These are phyloP conservation scores for Lasiodiplodia gonubiensis DNA, from an alignment of 2,329 filamentous ascomycete species.

Conservation along the genomic window DNA sequence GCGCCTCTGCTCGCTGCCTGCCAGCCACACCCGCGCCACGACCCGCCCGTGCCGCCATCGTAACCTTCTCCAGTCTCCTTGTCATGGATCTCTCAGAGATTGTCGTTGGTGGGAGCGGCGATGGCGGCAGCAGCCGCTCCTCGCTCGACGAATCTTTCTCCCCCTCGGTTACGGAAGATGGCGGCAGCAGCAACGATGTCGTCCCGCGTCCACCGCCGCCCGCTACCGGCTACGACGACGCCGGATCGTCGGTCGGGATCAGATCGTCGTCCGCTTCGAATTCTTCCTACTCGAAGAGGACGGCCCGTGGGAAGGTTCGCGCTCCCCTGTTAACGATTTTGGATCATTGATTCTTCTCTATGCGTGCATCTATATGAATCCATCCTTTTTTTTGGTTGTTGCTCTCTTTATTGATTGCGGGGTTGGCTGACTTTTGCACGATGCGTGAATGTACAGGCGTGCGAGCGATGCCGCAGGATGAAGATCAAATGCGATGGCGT, in stretches of 20 bases:
- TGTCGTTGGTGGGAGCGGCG: not conserved
- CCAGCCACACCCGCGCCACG: too few species aligned
- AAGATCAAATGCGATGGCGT: slow-evolving; percentile 23
- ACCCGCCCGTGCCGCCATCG: too few species aligned
- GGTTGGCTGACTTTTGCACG: not conserved
- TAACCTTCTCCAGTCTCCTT: not conserved
- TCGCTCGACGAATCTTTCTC: not conserved
- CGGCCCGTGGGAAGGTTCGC: slow-evolving; percentile 16
- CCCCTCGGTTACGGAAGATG: not conserved
- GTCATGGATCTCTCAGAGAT: not conserved
- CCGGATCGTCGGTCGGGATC: not conserved
- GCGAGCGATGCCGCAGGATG: slow-evolving; percentile 16
- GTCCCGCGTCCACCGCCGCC: not conserved
- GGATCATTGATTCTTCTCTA: not conserved
- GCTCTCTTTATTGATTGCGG: not conserved
- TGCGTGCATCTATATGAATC: not conserved
- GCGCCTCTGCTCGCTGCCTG: not conserved
- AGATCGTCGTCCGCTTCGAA: not conserved
- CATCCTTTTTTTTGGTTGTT: not conserved
- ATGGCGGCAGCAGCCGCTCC: not conserved
- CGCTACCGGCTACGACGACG: not conserved
- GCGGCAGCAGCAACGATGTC: not conserved
- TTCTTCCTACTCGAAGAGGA: not conserved
- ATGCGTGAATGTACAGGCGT: not conserved
- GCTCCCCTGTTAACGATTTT: not conserved